Evolutionary conservation across 805 yeast genomes (phyloP), one percentile per base, ranked within the genome.

Genomic region (Zygotorulaspora sp.): DNA sequence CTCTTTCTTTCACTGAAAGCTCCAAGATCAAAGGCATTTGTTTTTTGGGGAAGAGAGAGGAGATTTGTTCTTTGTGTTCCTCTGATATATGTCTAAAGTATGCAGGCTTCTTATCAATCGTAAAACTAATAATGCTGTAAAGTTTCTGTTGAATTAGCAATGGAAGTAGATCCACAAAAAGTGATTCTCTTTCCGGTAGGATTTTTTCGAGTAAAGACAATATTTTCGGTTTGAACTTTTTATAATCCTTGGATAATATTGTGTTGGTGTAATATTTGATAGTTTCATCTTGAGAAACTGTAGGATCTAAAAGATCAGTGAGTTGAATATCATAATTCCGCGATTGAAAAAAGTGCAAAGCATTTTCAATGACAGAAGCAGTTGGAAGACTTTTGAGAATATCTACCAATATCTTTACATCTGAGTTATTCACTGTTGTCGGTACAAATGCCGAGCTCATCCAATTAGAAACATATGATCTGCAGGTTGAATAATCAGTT

Each of bases 391-490:
- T 20, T 21, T 41, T 32, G 13, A 53, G 49, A 19, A 52, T 45
- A 10, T 33, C 36, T 6, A 47, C 32, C 5, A 56, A 36, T n/a
- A 46, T 30, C n/a, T 30, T 21, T 23, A 49, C 40, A 7, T 46
- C 52, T 5, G 14, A 26, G 6, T 36, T 9, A n/a, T 49, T 21
- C 32, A 55, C 42, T 18, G 33, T 40, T 6, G 47, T 38, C 4
- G 54, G 41, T 14, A 53, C 32, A n/a, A 55, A 32, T 32, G 44
- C 49, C 4, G 61, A 51, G 6, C 57, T 52, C 16, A 55, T 40
- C 49, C 52, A 42, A 32, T 57, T 55, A 3, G 45, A 43, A 10
- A 49, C 40, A 21, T 54, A 55, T 9, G 24, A 20, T 21, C 22
- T 38, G 10, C 44, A 40, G 6, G 20, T 6, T 5, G 20, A 12